Evolutionary conservation across 31 red algal genomes (phyloP).

Genomic region (Odonthalia washingtoniensis): DNA sequence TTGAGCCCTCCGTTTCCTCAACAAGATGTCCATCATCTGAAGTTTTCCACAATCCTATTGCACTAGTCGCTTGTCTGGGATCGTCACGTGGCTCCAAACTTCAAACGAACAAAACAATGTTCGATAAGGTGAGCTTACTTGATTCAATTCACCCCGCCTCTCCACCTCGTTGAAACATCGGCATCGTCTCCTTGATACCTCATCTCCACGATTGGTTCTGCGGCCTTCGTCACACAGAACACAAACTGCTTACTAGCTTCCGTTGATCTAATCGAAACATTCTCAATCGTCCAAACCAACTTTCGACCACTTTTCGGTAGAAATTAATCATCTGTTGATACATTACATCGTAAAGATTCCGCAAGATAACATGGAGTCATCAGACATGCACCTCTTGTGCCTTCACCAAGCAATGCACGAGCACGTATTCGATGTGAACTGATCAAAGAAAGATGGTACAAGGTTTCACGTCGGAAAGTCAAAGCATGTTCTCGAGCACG

Average conservation of each 20-base stretch:
- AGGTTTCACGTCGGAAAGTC: constrained; percentile 39
- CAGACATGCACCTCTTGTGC: constrained; percentile 43
- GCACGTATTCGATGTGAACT: constrained; percentile 31
- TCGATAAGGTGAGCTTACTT: background rate
- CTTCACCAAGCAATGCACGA: constrained; percentile 57
- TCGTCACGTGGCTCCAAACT: constrained; percentile 59
- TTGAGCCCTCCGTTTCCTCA: constrained; percentile 55
- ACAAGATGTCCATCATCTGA: constrained; percentile 70
- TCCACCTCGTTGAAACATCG: background rate
- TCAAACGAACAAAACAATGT: constrained; percentile 67
- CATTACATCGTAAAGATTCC: constrained; percentile 14
- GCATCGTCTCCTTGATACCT: constrained; percentile 63
- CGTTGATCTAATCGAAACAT: constrained; percentile 5
- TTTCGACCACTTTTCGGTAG: background rate
- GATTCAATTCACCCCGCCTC: background rate
- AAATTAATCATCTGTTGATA: background rate
- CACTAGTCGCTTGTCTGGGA: constrained; percentile 89
- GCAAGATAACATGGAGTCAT: constrained; percentile 54
- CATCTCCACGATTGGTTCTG: constrained; percentile 54
- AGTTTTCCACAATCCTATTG: constrained; percentile 98
- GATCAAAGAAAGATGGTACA: constrained; percentile 44
- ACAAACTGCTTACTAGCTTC: constrained; percentile 60
- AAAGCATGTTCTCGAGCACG: background rate
- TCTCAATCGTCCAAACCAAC: constrained; percentile 44
- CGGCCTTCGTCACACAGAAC: constrained; percentile 61